Percentiles rank a stretch among this genome's conserved stretches.
Evolutionary conservation across 1,284 basidiomycete species (phyloP).

Genomic region (Puccinia novopanici): DNA sequence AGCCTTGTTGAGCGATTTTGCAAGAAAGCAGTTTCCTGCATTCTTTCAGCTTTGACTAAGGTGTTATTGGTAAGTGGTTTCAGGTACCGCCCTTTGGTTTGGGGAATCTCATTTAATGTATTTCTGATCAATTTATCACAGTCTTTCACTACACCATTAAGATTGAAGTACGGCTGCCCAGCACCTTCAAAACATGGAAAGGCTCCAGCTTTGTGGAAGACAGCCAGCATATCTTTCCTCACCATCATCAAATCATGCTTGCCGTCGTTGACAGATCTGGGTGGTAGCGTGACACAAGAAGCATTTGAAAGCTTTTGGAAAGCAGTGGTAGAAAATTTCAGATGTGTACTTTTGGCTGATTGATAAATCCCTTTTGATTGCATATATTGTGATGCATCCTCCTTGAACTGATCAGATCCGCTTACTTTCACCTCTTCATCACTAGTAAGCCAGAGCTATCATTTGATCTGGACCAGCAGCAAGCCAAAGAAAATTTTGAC

Average conservation of each 20-base stretch:
- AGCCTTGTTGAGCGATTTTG: constrained; percentile 68
- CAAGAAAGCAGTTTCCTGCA: no score
- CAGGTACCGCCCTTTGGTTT: not conserved
- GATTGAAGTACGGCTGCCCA: constrained; percentile 91
- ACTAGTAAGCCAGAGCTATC: constrained; percentile 61
- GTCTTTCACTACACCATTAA: constrained; percentile 86
- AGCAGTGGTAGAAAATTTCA: constrained; percentile 79
- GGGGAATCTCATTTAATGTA: constrained; percentile 2
- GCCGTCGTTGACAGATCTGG: not conserved
- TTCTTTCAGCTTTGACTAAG: constrained; percentile 73
- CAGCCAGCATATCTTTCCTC: constrained; percentile 63
- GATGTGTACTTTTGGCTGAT: constrained; percentile 78
- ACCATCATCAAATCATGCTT: constrained; percentile 47
- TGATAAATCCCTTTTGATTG: constrained; percentile 65
- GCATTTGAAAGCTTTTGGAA: constrained; percentile 76
- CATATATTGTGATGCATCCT: not conserved
- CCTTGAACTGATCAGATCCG: not conserved
- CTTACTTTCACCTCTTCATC: constrained; percentile 61
- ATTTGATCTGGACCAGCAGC: constrained; percentile 68
- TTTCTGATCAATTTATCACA: constrained; percentile 56
- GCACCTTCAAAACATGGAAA: constrained; percentile 78
- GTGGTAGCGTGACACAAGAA: constrained; percentile 67
- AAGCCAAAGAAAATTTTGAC: constrained; percentile 83
- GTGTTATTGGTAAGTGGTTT: constrained; percentile 70
- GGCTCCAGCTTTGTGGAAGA: constrained; percentile 86